Percentiles rank a stretch among this genome's conserved stretches.
These are phyloP conservation scores for Acorus gramineus DNA, from an alignment of 106 monocot genomes.

Conservation along the genomic window DNA sequence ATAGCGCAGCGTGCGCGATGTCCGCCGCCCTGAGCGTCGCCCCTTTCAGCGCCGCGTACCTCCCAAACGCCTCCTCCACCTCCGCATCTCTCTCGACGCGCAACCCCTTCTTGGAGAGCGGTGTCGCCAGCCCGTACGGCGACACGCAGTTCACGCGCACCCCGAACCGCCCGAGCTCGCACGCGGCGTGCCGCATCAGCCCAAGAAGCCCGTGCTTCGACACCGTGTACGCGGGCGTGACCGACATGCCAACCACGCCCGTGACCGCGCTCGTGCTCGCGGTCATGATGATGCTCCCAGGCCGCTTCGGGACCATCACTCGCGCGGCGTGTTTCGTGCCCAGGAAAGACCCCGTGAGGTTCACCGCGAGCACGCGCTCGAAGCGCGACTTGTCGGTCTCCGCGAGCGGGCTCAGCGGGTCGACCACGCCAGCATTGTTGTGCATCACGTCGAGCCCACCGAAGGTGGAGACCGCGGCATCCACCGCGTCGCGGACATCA, in stretches of 20 bases:
- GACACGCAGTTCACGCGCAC: slow-evolving; percentile 20
- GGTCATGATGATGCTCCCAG: background rate
- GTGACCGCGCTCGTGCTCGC: slow-evolving; percentile 4
- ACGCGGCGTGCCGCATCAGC: slow-evolving; percentile 8
- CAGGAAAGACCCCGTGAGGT: slow-evolving; percentile 1
- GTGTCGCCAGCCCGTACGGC: background rate
- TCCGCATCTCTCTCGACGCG: too few species aligned
- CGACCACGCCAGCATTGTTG: background rate
- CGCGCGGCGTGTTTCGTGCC: slow-evolving; percentile 7
- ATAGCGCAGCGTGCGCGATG: too few species aligned
- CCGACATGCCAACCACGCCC: background rate
- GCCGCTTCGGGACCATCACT: background rate
- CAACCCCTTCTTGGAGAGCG: too few species aligned
- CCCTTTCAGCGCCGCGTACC: too few species aligned
- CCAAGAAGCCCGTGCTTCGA: slow-evolving; percentile 16
- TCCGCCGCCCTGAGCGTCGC: too few species aligned
- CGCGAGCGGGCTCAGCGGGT: background rate
- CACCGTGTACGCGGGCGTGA: background rate
- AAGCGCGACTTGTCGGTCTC: background rate
- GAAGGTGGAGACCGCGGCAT: background rate
- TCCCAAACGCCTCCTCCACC: too few species aligned
- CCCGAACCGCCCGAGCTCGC: slow-evolving; percentile 13
- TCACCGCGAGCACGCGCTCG: background rate
- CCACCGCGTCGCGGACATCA: too few species aligned
- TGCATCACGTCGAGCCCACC: slow-evolving; percentile 6